These are phyloP conservation scores for Orbilia blumenaviensis DNA, from an alignment of 2,329 filamentous ascomycete genomes.

Conservation along the genomic window DNA sequence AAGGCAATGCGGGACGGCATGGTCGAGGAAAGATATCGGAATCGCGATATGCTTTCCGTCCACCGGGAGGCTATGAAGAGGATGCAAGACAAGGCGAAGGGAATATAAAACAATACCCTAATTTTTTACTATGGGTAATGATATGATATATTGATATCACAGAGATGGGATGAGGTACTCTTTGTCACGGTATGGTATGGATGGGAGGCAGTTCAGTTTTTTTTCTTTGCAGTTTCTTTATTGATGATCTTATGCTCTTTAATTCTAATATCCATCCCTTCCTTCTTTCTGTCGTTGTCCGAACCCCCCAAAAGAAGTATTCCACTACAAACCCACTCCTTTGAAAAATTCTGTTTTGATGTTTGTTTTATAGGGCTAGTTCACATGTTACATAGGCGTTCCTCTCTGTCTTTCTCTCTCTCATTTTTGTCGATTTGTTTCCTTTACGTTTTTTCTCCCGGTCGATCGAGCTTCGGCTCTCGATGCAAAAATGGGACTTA, in stretches of 20 bases:
- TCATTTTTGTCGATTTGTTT: constrained; percentile 2
- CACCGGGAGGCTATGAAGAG: constrained; percentile 81
- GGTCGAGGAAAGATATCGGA: constrained; percentile 79
- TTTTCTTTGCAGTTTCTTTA: constrained; percentile 12
- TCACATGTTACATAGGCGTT: constrained; percentile 52
- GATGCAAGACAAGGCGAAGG: constrained; percentile 74
- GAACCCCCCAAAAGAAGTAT: constrained; percentile 21
- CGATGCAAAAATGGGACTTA: background rate
- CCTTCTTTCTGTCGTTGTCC: constrained; percentile 1
- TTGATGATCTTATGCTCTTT: constrained; percentile 30
- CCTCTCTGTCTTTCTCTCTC: constrained; percentile 1
- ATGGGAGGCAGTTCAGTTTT: constrained; percentile 10
- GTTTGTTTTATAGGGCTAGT: constrained; percentile 31
- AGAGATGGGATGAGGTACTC: constrained; percentile 18
- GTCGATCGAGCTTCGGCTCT: constrained; percentile 13
- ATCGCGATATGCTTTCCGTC: constrained; percentile 75
- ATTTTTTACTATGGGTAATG: background rate
- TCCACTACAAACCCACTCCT: background rate
- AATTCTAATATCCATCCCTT: constrained; percentile 8
- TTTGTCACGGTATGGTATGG: constrained; percentile 41
- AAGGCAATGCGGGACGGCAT: constrained; percentile 70
- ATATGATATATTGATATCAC: constrained; percentile 19
- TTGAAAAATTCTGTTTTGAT: constrained; percentile 2
- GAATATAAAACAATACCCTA: constrained; percentile 19
- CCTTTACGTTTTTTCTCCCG: constrained; percentile 3